phyloP scores from a whole-genome alignment of 257 asterid genomes.

The Catharanthus roseus region DNA sequence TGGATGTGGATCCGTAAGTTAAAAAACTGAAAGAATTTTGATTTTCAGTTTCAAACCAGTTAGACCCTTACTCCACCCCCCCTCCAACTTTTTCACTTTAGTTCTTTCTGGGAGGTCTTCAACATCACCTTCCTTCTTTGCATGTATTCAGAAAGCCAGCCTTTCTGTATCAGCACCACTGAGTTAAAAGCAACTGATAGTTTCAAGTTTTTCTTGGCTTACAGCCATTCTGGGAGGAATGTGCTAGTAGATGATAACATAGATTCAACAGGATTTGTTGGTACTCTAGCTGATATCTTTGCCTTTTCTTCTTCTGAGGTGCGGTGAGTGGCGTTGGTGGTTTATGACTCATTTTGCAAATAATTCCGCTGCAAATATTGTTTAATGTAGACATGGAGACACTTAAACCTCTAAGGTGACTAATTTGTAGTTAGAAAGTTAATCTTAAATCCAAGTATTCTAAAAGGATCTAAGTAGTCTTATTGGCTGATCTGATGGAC shows the following conservation, averaged over 20 bases:
- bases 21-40: too few relatives aligned
- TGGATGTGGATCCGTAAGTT: too few relatives aligned
- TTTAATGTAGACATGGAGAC: neutral
- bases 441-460: neutral
- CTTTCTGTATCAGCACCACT: neutral
- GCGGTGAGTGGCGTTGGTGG: neutral
- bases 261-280: neutral
- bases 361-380: neutral
- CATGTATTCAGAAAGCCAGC: neutral
- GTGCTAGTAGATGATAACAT: neutral
- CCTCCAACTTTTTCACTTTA: too few relatives aligned
- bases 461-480: neutral
- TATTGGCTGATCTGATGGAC: neutral
- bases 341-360: neutral
- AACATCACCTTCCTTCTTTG: neutral
- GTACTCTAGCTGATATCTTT: neutral
- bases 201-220: neutral
- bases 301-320: neutral
- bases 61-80: too few relatives aligned
- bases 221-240: neutral
- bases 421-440: neutral
- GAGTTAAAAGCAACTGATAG: neutral
- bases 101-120: neutral
- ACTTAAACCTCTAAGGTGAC: neutral
- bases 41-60: too few relatives aligned